Evolutionary conservation across 2,329 filamentous ascomycete genomes (phyloP), one percentile per base, ranked within the genome.

Genomic region (Apiospora pterosperma): DNA sequence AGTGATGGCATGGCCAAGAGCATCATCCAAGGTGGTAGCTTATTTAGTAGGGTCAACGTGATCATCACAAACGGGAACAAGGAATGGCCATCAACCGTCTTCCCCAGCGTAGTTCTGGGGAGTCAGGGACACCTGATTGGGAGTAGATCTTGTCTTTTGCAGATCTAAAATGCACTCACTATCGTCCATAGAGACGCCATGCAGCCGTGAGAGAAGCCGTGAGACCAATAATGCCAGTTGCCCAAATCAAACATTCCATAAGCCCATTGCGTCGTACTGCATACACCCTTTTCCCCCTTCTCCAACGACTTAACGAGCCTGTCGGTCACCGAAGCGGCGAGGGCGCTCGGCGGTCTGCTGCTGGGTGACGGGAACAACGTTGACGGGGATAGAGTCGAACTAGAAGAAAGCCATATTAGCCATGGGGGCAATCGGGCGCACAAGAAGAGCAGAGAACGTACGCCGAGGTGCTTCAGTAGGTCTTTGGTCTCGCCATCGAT

Each of bases 401-500:
- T 97, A 76, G 68, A 73, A 41, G n/a, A 10, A n/a, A 31, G 3
- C 3, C 16, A 41, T n/a, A n/a, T 52, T 52, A 52, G 28, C 19
- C 25, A 36, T 66, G 72, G 81, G 69, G 81, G 75, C 55, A 62
- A 66, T 11, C 41, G n/a, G 25, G 25, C 23, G 28, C n/a, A n/a
- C n/a, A 25, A 19, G 12, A 21, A 31, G 14, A 11, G 6, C 60
- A 41, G 19, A 38, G 68, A 76, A 94, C 94, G 77, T 95, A 97
- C 94, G 83, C 96, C 96, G 77, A 99, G 88, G 88, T 91, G 92
- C 92, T 99, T 99, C 80, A 99, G 89, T 76, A 99, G 87, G 79
- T 98, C 96, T 91, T 97, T 98, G 82, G 96, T 99, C 87, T 99
- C 96, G 82, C 88, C 84, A 81, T 99, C 96, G 78, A 97, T 92